Conservation (phyloP, 768 basidiomycete genomes). For the Trametes villosa region DNA sequence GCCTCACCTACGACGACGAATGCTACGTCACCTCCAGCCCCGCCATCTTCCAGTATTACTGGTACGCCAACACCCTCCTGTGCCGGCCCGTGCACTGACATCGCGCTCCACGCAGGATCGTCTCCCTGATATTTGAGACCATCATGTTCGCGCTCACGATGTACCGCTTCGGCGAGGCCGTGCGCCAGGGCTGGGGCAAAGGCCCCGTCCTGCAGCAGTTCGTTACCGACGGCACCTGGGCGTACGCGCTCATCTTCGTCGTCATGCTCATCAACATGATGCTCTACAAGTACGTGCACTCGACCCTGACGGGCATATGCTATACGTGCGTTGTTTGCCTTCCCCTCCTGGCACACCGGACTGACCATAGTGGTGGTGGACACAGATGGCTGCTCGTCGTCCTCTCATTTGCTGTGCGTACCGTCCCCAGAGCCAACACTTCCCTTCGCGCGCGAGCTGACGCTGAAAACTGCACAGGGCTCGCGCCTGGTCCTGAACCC, state of each 20-base stretch:
- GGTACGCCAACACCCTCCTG: conserved; percentile 14
- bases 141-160: conserved; percentile 31
- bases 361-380: neutral
- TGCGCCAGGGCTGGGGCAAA: conserved; percentile 30
- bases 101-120: conserved; percentile 21
- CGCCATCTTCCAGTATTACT: conserved; percentile 27
- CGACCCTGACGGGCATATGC: conserved; percentile 33
- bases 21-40: conserved; percentile 33
- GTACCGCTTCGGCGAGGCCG: conserved; percentile 26
- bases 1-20: conserved; percentile 26
- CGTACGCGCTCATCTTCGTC: conserved; percentile 33
- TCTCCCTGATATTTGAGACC: conserved; percentile 32
- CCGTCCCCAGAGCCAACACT: neutral
- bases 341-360: neutral
- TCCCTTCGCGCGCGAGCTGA: neutral
- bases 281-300: conserved; percentile 29
- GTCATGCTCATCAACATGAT: conserved; percentile 31
- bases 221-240: conserved; percentile 34
- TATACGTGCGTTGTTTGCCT: conserved; percentile 27
- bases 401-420: conserved; percentile 30
- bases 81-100: neutral
- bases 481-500: conserved; percentile 28
- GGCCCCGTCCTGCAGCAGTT: conserved; percentile 31
- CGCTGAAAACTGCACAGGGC: conserved; percentile 10
- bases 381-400: conserved; percentile 34